Evolutionary conservation across 257 asterid genomes (phyloP), one percentile per base, ranked within the genome.

Genomic region (Cordia subcordata): DNA sequence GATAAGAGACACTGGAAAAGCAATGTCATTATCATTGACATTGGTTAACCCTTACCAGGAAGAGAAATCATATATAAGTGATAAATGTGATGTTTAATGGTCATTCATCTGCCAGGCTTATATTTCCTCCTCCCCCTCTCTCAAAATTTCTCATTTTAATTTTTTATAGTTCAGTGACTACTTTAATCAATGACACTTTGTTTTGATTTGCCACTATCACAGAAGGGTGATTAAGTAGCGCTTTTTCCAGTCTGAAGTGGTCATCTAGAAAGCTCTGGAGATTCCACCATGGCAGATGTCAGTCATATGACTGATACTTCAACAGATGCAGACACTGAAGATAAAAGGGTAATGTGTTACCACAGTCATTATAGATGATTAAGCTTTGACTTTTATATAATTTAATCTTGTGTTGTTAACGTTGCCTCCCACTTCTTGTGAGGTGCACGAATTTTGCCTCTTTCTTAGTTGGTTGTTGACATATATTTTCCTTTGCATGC

Each of bases 251-350:
- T 61, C 68, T 69, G 62, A 73, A 68, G 59, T 46, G 23, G 57
- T 63, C 32, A 27, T 59, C 56, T 37, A 17, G 71, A 66, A 52
- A 72, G 65, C 76, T 60, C 71, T 68, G 61, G 74, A 56, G 77
- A 54, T 39, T 60, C 68, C 61, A 61, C 39, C 46, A 91, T 91
- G 96, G 96, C 85, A 22, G 95, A 80, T 68, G 78, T 74, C 79
- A 89, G 97, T 81, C 95, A 89, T 17, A 82, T 75, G 79, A 81
- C 95, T 21, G 99, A 89, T 81, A 68, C 94, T 60, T 89, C 96
- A 20, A 82, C 95, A 16, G 99, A 92, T 75, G 99, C 95, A 8
- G 96, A 91, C 66, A 92, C 97, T 3, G 97, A 92, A 62, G 96
- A 88, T 55, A 89, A 83, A 75, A 66, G 85, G 87, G 97, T 85